Base-by-base conservation (phyloP, 1,284 basidiomycete species). In the Ustilago lituana region DNA sequence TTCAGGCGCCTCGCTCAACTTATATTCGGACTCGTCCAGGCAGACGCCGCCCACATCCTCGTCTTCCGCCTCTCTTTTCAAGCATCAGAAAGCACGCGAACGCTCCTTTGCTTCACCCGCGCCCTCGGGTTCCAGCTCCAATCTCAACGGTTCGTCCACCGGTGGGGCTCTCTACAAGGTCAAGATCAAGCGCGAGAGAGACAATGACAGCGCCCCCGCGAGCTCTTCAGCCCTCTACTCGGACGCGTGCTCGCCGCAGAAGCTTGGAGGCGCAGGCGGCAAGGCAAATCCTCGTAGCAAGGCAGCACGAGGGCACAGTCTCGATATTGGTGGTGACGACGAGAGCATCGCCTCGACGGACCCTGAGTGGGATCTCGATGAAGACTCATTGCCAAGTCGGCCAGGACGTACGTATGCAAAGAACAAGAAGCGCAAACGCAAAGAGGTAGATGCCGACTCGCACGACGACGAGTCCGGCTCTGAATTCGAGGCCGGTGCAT, bases 281-380 rank as follows among this genome's bases (percentile, higher is more conserved):
- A 59, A 65, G n/a, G 61, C 57, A 4, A 62, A 59, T 20, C 29
- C 57, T 11, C 67, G 62, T 9, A 61, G 53, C 57, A 64, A 70
- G 41, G 46, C 43, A 27, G 64, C 48, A 17, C 39, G 60, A n/a
- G 63, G 49, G 3, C 45, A 67, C 17, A 59, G 59, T 31, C 37
- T 54, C 14, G 60, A 54, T 17, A 26, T 67, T 6, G 67, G 53
- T 17, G 54, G 36, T 24, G 69, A 72, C 31, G 64, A 70, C 29
- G 74, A 67, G 23, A 66, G 71, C 51, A 48, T 63, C 22, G 59
- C 54, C 5, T 68, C 62, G 3, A 66, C 72, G 24, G 67, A 76
- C 33, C 60, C 62, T 6, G 74, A 74, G 27, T 74, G 73, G 73
- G 74, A 74, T 27, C 51, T 72, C 14, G 69, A 72, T 33, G 69